A percentile compares a stretch with the other conserved stretches of the same genome.
Evolutionary conservation across 805 yeast genomes (phyloP).

Genomic region (Tanozyma kutaoensis): DNA sequence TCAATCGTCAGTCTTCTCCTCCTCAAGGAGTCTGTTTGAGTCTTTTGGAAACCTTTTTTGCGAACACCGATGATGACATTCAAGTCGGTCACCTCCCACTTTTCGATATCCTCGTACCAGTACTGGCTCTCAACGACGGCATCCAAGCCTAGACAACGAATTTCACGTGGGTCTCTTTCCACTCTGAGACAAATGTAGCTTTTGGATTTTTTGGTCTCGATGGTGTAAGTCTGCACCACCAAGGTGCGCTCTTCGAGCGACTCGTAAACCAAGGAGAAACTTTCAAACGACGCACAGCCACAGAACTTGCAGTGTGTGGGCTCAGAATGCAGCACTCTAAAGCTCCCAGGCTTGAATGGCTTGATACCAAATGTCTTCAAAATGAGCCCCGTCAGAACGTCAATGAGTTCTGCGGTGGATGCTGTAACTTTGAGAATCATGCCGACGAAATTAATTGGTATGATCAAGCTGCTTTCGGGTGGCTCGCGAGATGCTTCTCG

Average conservation of each 20-base stretch:
- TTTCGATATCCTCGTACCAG: constrained; percentile 54
- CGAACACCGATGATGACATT: constrained; percentile 60
- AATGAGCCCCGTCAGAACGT: constrained; percentile 66
- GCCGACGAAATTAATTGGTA: constrained; percentile 58
- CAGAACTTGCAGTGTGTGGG: constrained; percentile 86
- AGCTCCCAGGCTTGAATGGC: constrained; percentile 42
- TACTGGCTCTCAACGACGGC: constrained; percentile 58
- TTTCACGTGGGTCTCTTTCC: constrained; percentile 87
- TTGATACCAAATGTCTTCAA: constrained; percentile 51
- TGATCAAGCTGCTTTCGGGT: constrained; percentile 11
- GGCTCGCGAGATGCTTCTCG: too few species aligned
- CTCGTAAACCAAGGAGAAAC: constrained; percentile 63
- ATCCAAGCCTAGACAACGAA: constrained; percentile 78
- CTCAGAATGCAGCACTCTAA: constrained; percentile 66
- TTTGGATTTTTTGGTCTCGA: constrained; percentile 56
- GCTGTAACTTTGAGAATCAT: constrained; percentile 53
- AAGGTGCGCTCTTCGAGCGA: constrained; percentile 42
- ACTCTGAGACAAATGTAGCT: constrained; percentile 75
- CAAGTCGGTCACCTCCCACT: constrained; percentile 70
- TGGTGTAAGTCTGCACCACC: constrained; percentile 60
- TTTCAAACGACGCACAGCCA: constrained; percentile 72
- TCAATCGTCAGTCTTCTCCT: too few species aligned
- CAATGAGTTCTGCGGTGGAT: constrained; percentile 50
- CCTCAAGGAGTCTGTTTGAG: too few species aligned
- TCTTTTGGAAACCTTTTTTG: too few species aligned